Evolutionary conservation across 1,284 basidiomycete genomes (phyloP), one percentile per base, ranked within the genome.

Genomic region (Melampsora larici-populina): DNA sequence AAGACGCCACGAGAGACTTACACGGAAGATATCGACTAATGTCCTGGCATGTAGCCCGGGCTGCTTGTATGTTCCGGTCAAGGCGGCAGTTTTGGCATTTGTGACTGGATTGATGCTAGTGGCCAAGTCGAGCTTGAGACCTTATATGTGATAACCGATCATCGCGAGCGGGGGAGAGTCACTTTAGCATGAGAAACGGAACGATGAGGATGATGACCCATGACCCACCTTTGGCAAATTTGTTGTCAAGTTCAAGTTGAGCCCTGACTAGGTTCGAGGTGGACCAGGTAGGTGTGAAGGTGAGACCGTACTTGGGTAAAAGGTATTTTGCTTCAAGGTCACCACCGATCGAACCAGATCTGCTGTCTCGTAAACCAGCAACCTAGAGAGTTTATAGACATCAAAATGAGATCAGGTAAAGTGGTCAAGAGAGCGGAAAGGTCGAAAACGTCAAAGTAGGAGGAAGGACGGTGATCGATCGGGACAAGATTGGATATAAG

Each of bases 171-270:
- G 58, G 3, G 7, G 31, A 7, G 46, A 60, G 40, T 11, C 24
- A n/a, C 8, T 51, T 36, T 58, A 40, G 33, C 6, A 43, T 43
- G 18, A 33, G 21, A 55, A 40, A 9, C 7, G 11, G 1, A 46
- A 21, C 24, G 49, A 15, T 26, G 36, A 21, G 58, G 8, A 26
- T 6, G 26, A 33, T 5, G 9, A 31, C n/a, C 17, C n/a, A n/a
- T 40, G 40, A 78, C 82, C 13, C 29, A 82, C 85, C 96, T 87
- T 95, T 93, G 82, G 95, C 94, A 84, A 99, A 90, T 87, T 95
- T 91, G 89, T 97, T 96, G 86, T 98, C 95, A 83, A 98, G 88
- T 89, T 99, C 97, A 81, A 99, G 86, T 86, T 92, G 90, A 82
- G 91, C 92, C 86, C 86, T 86, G 80, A 90, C 91, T 86, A 98